phyloP scores from a whole-genome alignment of 345 rosid genomes.

The rapeseed (Brassica napus) region DNA sequence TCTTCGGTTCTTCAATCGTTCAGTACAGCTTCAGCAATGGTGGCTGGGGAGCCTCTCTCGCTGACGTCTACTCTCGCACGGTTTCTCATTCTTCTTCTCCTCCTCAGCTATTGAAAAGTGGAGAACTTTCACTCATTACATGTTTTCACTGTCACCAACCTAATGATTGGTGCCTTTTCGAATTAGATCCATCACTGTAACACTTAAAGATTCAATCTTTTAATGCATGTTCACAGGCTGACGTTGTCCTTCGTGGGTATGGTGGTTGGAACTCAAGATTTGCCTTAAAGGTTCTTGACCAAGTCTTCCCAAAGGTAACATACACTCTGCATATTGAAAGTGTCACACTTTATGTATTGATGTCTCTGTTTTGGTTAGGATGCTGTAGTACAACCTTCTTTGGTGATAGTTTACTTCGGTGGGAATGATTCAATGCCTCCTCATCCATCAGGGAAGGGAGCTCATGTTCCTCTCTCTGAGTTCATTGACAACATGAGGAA shows the following conservation, averaged over 20 bases:
- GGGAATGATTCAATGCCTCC: slow-evolving; percentile 83
- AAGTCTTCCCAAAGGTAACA: slow-evolving; percentile 79
- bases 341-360: slow-evolving; percentile 6
- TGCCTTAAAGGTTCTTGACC: slow-evolving; percentile 64
- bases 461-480: slow-evolving; percentile 87
- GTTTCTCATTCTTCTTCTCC: slow-evolving; percentile 28
- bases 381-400: slow-evolving; percentile 65
- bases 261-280: slow-evolving; percentile 85
- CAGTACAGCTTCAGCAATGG: slow-evolving; percentile 61
- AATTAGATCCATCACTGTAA: not conserved
- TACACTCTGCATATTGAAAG: not conserved
- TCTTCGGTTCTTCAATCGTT: slow-evolving; percentile 95
- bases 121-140: not conserved
- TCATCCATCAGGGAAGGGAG: slow-evolving; percentile 62
- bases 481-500: slow-evolving; percentile 73
- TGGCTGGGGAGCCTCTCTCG: slow-evolving; percentile 86
- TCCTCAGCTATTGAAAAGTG: not conserved
- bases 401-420: slow-evolving; percentile 92
- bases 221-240: slow-evolving; percentile 54
- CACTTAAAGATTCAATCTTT: not conserved
- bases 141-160: no score
- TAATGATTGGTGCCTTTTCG: no score
- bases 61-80: slow-evolving; percentile 77
- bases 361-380: slow-evolving; percentile 45
- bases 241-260: slow-evolving; percentile 79